phyloP scores from a whole-genome alignment of 2,329 filamentous ascomycete genomes.

The Fusarium sp. region DNA sequence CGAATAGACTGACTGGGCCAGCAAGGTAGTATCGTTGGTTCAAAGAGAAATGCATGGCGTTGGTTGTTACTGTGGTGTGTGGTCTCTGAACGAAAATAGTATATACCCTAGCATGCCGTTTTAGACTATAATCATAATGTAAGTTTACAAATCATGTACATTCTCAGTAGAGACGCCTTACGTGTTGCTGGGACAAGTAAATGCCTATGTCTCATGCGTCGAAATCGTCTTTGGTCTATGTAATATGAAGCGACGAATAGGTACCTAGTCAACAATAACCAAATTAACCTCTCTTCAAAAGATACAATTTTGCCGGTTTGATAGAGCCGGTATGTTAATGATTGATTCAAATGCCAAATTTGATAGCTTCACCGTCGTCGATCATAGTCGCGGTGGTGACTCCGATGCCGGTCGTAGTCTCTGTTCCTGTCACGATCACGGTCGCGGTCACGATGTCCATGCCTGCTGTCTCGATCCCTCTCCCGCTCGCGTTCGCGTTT shows the following conservation, averaged over 20 bases:
- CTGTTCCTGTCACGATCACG: conserved; percentile 35
- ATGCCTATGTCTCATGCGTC: neutral
- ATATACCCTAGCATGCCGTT: conserved; percentile 32
- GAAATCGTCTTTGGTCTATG: conserved; percentile 18
- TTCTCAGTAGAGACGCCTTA: conserved; percentile 16
- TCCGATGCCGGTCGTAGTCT: conserved; percentile 43
- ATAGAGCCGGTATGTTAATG: neutral
- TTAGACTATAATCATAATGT: conserved; percentile 34
- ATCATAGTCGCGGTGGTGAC: conserved; percentile 45
- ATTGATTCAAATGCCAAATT: neutral
- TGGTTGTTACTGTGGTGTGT: conserved; percentile 17
- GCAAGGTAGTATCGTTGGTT: conserved; percentile 25
- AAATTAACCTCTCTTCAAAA: neutral
- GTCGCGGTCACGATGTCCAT: conserved; percentile 52
- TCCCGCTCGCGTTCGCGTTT: conserved; percentile 61
- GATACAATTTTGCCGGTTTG: conserved; percentile 6
- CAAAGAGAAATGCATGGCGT: conserved; percentile 29
- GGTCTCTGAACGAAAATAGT: conserved; percentile 24
- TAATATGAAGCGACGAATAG: conserved; percentile 9
- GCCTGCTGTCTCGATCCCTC: conserved; percentile 55
- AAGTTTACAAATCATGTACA: conserved; percentile 29
- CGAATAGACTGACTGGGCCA: conserved; percentile 27
- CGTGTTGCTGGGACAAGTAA: neutral
- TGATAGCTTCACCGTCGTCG: conserved; percentile 40
- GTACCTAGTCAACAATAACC: neutral